A percentile compares a stretch with the other conserved stretches of the same genome.
Conservation (phyloP, 2,329 filamentous ascomycete species). For the Diaporthe australafricana region DNA sequence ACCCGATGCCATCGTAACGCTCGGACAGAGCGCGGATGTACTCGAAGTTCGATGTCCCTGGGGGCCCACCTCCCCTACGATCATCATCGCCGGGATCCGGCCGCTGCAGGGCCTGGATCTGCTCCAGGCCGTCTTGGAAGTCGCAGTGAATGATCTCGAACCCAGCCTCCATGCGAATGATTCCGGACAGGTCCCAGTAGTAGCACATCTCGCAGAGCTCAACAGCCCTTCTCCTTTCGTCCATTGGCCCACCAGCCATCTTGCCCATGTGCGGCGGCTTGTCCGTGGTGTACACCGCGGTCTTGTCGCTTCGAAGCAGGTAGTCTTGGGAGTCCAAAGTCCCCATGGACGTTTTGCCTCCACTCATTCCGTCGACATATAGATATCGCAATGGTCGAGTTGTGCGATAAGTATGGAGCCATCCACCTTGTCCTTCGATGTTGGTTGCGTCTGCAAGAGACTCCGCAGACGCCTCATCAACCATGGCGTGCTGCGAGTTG, state of each 20-base stretch:
- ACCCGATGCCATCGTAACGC: conserved; percentile 59
- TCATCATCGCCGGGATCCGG: conserved; percentile 38
- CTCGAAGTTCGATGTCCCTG: conserved; percentile 52
- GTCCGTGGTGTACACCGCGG: conserved; percentile 1
- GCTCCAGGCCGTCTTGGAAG: conserved; percentile 59
- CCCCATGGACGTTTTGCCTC: conserved; percentile 73
- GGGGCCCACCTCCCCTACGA: conserved; percentile 32
- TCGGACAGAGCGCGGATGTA: conserved; percentile 55
- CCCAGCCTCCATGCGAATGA: conserved; percentile 76
- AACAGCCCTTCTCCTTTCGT: conserved; percentile 64
- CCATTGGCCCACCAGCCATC: conserved; percentile 41
- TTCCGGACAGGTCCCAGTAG: conserved; percentile 70
- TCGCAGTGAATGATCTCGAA: conserved; percentile 79
- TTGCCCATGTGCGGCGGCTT: conserved; percentile 10
- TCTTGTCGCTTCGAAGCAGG: conserved; percentile 61
- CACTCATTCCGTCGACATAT: conserved; percentile 78
- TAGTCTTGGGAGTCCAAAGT: conserved; percentile 76
- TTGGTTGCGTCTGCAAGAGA: background rate
- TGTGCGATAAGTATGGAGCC: conserved; percentile 75
- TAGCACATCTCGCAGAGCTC: conserved; percentile 66
- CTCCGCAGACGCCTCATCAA: background rate
- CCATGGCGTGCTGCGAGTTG: conserved; percentile 19
- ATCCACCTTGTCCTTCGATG: conserved; percentile 55
- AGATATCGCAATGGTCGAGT: conserved; percentile 68
- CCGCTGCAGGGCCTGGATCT: conserved; percentile 48